Evolutionary conservation across 805 yeast species (phyloP).

Genomic region (Nakazawaea sp.): DNA sequence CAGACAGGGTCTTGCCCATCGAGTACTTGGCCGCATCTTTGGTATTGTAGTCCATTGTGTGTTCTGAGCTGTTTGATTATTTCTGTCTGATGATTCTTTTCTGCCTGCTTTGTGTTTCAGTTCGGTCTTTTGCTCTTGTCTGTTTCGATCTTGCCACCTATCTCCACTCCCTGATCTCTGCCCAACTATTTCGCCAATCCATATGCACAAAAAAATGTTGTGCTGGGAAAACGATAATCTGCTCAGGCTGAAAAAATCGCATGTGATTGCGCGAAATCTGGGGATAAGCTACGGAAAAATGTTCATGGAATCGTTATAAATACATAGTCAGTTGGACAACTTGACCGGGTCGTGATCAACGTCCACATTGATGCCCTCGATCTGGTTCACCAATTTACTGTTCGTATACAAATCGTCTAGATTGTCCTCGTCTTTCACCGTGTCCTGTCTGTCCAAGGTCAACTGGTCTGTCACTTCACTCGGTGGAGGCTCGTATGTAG

Average conservation of each 20-base stretch:
- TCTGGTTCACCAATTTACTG: constrained; percentile 1
- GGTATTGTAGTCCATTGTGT: constrained; percentile 10
- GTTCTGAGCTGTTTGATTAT: neutral
- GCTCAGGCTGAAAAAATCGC: too few relatives aligned
- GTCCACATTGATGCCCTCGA: constrained; percentile 4
- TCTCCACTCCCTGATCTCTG: neutral
- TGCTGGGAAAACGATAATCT: too few relatives aligned
- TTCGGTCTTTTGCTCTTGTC: too few relatives aligned
- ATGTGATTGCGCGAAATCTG: too few relatives aligned
- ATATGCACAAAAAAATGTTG: neutral
- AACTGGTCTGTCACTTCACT: neutral
- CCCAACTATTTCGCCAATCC: neutral
- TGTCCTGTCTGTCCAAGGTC: neutral
- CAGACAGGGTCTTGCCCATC: constrained; percentile 37
- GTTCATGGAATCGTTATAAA: too few relatives aligned
- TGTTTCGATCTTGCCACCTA: too few relatives aligned
- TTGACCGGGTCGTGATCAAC: neutral
- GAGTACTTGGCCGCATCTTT: constrained; percentile 15
- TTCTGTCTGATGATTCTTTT: neutral
- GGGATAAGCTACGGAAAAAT: too few relatives aligned
- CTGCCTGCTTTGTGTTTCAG: too few relatives aligned
- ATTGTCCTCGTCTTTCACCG: neutral
- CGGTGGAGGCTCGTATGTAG: constrained; percentile 5
- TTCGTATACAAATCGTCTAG: constrained; percentile 5
- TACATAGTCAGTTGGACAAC: too few relatives aligned